These are phyloP conservation scores for Raffaelea ambrosiae DNA, from an alignment of 2,329 filamentous ascomycete species.

Conservation along the genomic window DNA sequence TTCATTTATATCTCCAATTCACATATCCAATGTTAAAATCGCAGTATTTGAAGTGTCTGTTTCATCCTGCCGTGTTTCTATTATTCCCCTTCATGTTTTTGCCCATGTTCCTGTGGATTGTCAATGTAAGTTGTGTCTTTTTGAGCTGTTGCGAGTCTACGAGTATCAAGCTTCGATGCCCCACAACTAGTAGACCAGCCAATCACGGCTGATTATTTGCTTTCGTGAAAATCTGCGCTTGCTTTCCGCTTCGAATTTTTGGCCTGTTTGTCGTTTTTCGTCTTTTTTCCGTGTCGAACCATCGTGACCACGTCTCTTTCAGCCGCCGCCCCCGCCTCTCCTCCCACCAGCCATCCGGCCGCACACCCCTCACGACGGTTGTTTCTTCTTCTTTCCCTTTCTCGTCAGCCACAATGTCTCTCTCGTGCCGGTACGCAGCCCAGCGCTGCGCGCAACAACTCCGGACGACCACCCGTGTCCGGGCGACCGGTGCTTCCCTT, in stretches of 20 bases:
- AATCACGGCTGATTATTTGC: no score
- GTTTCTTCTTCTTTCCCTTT: not conserved
- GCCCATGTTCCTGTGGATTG: no score
- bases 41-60: no score
- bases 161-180: not conserved
- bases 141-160: no score
- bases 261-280: not conserved
- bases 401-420: conserved; percentile 42
- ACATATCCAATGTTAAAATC: no score
- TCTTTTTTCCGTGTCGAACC: not conserved
- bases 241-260: not conserved
- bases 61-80: no score
- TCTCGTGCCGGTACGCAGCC: conserved; percentile 54
- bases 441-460: conserved; percentile 57
- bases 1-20: no score
- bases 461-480: conserved; percentile 37
- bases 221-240: no score
- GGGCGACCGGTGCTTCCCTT: conserved; percentile 30
- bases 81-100: no score
- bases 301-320: not conserved
- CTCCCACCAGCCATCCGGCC: no score
- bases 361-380: no score
- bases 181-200: not conserved
- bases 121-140: no score
- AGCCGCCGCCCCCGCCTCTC: not conserved